Percentiles rank a stretch among this genome's conserved stretches.
Conservation (phyloP, 1,284 basidiomycete species). For the Boletus smithii region DNA sequence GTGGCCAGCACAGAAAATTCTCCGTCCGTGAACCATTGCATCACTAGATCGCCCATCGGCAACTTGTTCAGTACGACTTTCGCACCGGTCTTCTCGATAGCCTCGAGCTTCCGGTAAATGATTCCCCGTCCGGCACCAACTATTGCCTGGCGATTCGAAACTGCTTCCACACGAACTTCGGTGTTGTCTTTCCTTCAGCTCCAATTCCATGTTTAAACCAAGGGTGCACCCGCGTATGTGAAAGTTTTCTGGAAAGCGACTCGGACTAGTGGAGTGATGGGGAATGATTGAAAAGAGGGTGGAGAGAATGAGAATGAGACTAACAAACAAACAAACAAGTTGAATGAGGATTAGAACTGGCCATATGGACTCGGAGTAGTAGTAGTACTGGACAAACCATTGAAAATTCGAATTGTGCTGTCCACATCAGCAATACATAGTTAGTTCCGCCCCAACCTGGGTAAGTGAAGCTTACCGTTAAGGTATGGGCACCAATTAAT, state of each 20-base stretch:
- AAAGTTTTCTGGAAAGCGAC: constrained; percentile 99
- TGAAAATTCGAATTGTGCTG: too few species aligned
- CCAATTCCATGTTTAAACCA: constrained; percentile 96
- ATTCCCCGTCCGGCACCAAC: constrained; percentile 99
- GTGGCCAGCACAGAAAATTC: constrained; percentile 99
- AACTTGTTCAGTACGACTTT: constrained; percentile 98
- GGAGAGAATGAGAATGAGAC: too few species aligned
- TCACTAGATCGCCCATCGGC: constrained; percentile 97
- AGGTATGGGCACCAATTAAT: too few species aligned
- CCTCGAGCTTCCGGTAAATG: constrained; percentile 96
- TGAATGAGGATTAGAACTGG: too few species aligned
- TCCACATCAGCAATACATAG: too few species aligned
- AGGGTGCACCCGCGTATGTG: constrained; percentile 98
- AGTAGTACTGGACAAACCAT: too few species aligned
- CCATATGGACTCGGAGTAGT: too few species aligned
- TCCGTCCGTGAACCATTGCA: constrained; percentile 99
- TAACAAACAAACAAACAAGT: too few species aligned
- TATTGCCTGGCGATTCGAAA: constrained; percentile 97
- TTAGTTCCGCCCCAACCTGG: too few species aligned
- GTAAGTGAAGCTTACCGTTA: too few species aligned
- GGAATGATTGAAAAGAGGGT: too few species aligned
- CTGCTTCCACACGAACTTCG: constrained; percentile 94
- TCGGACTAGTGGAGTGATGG: too few species aligned
- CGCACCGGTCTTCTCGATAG: constrained; percentile 94
- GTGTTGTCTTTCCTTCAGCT: constrained; percentile 99